Conservation (phyloP, 225 moss, liverwort and hornwort genomes). For the Sphagnum tenellum region DNA sequence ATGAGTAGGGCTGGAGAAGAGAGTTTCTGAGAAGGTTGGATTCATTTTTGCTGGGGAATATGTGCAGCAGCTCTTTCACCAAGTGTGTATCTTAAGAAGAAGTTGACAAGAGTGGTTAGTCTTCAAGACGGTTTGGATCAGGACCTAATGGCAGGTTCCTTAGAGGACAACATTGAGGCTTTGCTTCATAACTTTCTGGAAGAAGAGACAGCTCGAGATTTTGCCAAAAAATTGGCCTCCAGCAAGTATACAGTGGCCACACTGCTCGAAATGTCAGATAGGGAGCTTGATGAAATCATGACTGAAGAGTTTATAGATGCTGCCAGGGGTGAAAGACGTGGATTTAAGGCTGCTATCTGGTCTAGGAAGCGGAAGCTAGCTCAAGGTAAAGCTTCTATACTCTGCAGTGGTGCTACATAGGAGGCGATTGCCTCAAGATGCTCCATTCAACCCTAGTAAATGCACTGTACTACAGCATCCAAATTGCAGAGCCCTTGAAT, state of each 20-base stretch:
- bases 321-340: conserved; percentile 52
- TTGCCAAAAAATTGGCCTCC: conserved; percentile 48
- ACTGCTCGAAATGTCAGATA: conserved; percentile 53
- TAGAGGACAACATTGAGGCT: conserved; percentile 55
- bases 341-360: conserved; percentile 60
- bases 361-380: conserved; percentile 53
- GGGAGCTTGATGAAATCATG: conserved; percentile 59
- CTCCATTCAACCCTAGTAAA: neutral
- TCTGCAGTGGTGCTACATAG: too few relatives aligned
- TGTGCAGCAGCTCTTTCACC: conserved; percentile 33
- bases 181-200: conserved; percentile 50
- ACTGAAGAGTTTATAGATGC: conserved; percentile 58
- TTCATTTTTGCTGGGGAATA: conserved; percentile 5
- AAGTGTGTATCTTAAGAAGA: conserved; percentile 46
- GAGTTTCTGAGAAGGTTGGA: neutral
- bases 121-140: conserved; percentile 39
- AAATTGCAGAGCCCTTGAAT: too few relatives aligned
- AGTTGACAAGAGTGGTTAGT: conserved; percentile 41
- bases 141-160: conserved; percentile 40
- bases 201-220: conserved; percentile 49
- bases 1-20: too few relatives aligned
- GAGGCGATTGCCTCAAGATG: too few relatives aligned
- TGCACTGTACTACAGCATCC: neutral
- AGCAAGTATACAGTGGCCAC: conserved; percentile 63
- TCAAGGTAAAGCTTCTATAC: conserved; percentile 16